Base-by-base conservation (phyloP, 179 eudicot species). In the Silene vulgaris region DNA sequence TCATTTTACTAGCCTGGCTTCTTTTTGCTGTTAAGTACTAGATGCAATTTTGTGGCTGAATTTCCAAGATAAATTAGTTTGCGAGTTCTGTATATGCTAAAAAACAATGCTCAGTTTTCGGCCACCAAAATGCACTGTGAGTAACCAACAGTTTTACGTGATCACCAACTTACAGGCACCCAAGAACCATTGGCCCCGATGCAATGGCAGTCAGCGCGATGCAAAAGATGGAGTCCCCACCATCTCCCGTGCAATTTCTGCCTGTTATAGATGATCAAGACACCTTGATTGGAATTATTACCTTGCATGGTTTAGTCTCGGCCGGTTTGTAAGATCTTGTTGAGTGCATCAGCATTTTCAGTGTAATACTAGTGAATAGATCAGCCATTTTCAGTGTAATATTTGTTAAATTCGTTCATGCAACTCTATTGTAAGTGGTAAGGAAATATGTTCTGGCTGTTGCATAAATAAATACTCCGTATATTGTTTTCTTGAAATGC, bases 121-220 rank as follows among this genome's bases (percentile, higher is more conserved):
- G 77, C 32, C 26, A 28, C 26, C 11, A 16, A 11, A 21, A 72
- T 60, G 17, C 13, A 14, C 14, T 16, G 6, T 11, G 11, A 45
- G 56, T 40, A 3, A 28, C 56, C 14, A 60, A 48, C 23, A 28
- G 12, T 50, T 56, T 74, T 20, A 45, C 23, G 11, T 54, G 21
- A 9, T 73, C 57, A n/a, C 56, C 45, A 43, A 61, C 28, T 43
- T 3, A 14, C 87, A 95, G 97, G 90, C 85, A 78, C 17, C 99
- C 99, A 1, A 88, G 99, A 81, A 92, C 88, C 56, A 90, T 95
- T 37, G 86, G 87, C 26, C 93, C 97, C 2, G 92, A 90, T 45
- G 89, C 93, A 72, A 90, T 96, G 97, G 99, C 98, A 13, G 97
- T 88, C 35, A 96, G 89, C 65, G 99, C 99, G 67, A 96, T 96